Evolutionary conservation across 768 basidiomycete species (phyloP), one percentile per base, ranked within the genome.

Genomic region (Mrakia blollopis): DNA sequence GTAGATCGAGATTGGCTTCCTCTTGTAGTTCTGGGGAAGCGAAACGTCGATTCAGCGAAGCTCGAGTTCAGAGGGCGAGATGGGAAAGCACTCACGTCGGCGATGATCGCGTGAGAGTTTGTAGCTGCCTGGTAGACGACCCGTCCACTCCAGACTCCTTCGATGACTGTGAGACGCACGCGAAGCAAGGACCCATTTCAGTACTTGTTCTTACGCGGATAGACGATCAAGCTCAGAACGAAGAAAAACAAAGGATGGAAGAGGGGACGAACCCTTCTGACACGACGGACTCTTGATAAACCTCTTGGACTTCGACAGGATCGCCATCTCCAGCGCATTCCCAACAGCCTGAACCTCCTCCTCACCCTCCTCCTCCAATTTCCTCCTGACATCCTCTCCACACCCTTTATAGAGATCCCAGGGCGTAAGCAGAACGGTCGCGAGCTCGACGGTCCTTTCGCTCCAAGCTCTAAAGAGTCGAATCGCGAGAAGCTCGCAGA

Each of bases 401-500:
- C 65, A 61, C n/a, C 77, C 77, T 35, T 78, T 73, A 61, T 74
- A 78, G 44, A 78, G 72, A 32, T 74, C 72, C 77, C 77, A 78
- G 10, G 77, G 77, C 21, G 77, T 78, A 25, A 78, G 77, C 8
- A 78, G 73, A 13, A 78, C 73, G 23, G 63, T 50, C 14, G 73
- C 69, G 21, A 78, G 62, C 69, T 78, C 77, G 52, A 84, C 70
- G 50, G 80, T 83, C 3, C 84, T 76, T 69, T 84, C 84, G 1
- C 82, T 82, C 83, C 83, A 89, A 81, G 89, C 88, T 78, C 92
- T 88, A 78, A 96, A 87, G 8, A 89, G 87, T 44, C 91, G 87
- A 37, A 90, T 92, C 2, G 95, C 95, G 16, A 98, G 87, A 54
- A 96, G 89, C 84, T 98, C 95, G 83, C 95, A 98, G 35, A 98